Evolutionary conservation across 768 basidiomycete species (phyloP).

Genomic region (Boletus reticuloceps): DNA sequence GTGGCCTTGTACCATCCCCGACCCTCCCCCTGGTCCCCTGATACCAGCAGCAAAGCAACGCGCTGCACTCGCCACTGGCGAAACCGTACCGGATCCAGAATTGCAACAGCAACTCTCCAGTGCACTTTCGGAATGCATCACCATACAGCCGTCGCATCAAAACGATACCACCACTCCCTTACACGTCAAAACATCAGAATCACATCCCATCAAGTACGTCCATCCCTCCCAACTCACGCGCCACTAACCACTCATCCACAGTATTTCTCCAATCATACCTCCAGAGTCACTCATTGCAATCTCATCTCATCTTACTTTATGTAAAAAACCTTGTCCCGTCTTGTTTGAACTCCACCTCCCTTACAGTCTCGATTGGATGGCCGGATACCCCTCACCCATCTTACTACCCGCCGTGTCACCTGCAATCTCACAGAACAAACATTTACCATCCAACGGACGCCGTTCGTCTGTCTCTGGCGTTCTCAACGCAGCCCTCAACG

Average conservation of each 20-base stretch:
- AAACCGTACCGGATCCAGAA: constrained; percentile 16
- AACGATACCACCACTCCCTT: neutral
- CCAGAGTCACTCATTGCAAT: constrained; percentile 45
- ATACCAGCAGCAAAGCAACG: constrained; percentile 24
- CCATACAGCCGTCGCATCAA: constrained; percentile 2
- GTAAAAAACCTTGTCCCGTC: constrained; percentile 21
- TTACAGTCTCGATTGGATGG: constrained; percentile 31
- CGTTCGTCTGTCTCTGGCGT: constrained; percentile 21
- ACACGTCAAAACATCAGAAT: constrained; percentile 64
- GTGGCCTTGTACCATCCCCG: constrained; percentile 40
- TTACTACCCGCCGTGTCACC: constrained; percentile 21
- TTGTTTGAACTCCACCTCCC: constrained; percentile 36
- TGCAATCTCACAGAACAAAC: constrained; percentile 7
- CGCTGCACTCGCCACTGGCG: constrained; percentile 20
- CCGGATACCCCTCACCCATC: constrained; percentile 35
- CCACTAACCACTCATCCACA: constrained; percentile 18
- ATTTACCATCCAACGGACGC: constrained; percentile 2
- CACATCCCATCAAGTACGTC: constrained; percentile 81
- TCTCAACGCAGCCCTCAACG: constrained; percentile 21
- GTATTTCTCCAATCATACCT: constrained; percentile 58
- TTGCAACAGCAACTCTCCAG: constrained; percentile 51
- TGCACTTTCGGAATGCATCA: constrained; percentile 50
- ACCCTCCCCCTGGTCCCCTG: neutral
- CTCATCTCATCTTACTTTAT: constrained; percentile 32
- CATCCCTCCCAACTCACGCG: neutral